Evolutionary conservation across 23 red algal species (phyloP).

Genomic region (Gracilaria gracilis): DNA sequence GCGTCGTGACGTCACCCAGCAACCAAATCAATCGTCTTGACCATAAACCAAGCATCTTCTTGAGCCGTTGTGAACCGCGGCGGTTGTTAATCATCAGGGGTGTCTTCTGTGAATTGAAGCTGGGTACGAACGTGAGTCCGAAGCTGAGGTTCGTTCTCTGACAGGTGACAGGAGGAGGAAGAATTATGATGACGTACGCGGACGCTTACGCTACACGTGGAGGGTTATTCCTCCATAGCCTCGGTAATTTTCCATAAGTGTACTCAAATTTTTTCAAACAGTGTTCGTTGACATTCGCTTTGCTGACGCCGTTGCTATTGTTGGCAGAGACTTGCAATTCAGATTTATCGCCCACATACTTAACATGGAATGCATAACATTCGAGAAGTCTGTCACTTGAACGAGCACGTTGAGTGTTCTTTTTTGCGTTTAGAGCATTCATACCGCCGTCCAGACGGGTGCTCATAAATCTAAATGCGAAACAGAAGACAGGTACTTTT

Average conservation of each 20-base stretch:
- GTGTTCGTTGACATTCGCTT: conserved; percentile 4
- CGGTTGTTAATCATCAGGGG: conserved; percentile 57
- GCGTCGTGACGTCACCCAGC: conserved; percentile 35
- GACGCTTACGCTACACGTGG: conserved; percentile 1
- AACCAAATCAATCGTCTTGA: conserved; percentile 1
- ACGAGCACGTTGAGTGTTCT: not conserved
- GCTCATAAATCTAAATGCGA: conserved; percentile 34
- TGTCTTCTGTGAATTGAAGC: conserved; percentile 52
- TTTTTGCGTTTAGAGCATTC: not conserved
- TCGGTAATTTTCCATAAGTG: conserved; percentile 29
- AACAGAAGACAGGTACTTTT: conserved; percentile 46
- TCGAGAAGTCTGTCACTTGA: conserved; percentile 38
- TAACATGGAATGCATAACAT: conserved; percentile 53
- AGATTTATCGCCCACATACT: conserved; percentile 15
- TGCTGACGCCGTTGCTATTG: conserved; percentile 5
- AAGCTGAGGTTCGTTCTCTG: too few species aligned
- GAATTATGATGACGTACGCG: conserved; percentile 5
- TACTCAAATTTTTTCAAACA: not conserved
- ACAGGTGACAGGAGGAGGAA: too few species aligned
- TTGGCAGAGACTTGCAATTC: not conserved
- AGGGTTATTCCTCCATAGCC: conserved; percentile 26
- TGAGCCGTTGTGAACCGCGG: conserved; percentile 34
- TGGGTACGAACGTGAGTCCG: not conserved
- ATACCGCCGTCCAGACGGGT: not conserved
- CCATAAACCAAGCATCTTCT: conserved; percentile 49